Evolutionary conservation across 2,329 filamentous ascomycete genomes (phyloP).

Genomic region (Kalmusia sp.): DNA sequence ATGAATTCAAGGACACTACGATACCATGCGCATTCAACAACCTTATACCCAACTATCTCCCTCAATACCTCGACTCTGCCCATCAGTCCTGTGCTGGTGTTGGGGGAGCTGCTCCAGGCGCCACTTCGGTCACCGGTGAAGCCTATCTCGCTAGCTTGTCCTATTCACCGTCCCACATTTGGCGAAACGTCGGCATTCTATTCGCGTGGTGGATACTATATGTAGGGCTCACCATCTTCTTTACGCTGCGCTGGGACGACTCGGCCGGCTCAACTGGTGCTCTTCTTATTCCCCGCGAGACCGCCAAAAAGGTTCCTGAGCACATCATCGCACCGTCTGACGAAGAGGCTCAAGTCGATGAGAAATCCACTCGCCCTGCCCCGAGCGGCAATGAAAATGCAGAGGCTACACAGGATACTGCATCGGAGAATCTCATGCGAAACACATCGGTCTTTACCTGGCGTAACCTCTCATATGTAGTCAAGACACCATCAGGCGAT

Average conservation of each 20-base stretch:
- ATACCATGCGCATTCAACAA: conserved; percentile 60
- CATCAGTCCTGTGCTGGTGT: conserved; percentile 66
- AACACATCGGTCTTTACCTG: conserved; percentile 60
- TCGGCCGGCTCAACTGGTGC: conserved; percentile 59
- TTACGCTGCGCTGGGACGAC: conserved; percentile 64
- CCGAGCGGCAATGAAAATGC: neutral
- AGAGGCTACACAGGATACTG: neutral
- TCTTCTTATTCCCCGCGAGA: conserved; percentile 65
- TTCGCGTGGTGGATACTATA: conserved; percentile 52
- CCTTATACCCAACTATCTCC: conserved; percentile 54
- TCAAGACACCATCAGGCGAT: conserved; percentile 68
- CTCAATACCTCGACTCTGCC: conserved; percentile 50
- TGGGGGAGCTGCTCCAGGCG: conserved; percentile 59
- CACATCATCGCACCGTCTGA: conserved; percentile 45
- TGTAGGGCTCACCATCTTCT: conserved; percentile 63
- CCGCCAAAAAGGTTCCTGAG: conserved; percentile 27
- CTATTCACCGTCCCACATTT: conserved; percentile 31
- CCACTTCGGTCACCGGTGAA: conserved; percentile 62
- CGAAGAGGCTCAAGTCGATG: conserved; percentile 55
- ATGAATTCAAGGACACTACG: conserved; percentile 53
- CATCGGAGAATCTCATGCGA: neutral
- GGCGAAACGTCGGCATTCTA: conserved; percentile 54
- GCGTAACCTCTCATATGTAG: conserved; percentile 66
- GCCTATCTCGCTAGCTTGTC: conserved; percentile 64
- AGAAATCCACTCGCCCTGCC: conserved; percentile 18